Conservation (phyloP, 1,284 basidiomycete genomes). For the Puccinia novopanici region DNA sequence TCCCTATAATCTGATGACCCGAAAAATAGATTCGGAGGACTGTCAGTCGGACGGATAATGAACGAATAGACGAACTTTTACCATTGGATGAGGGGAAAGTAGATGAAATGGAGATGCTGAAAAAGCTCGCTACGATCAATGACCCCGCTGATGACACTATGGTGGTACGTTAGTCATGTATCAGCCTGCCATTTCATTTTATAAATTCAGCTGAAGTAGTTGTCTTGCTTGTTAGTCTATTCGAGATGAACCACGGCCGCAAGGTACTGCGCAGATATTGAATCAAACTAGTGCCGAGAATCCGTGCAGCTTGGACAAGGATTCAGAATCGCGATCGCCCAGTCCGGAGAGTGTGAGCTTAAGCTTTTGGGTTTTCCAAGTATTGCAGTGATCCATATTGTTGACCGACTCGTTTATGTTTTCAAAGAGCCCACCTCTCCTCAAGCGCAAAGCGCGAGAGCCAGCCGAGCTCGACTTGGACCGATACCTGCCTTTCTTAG, state of each 20-base stretch:
- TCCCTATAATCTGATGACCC: neutral
- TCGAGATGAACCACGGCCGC: neutral
- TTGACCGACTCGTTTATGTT: neutral
- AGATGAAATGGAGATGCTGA: conserved; percentile 28
- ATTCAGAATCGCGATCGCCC: neutral
- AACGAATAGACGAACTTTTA: conserved; percentile 17
- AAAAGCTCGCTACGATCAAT: conserved; percentile 22
- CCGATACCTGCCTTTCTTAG: neutral
- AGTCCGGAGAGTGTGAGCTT: neutral
- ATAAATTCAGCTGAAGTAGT: neutral
- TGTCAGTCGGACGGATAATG: conserved; percentile 20
- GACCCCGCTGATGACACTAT: neutral
- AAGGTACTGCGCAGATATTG: neutral
- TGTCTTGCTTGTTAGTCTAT: neutral
- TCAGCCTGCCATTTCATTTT: neutral
- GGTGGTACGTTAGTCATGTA: neutral
- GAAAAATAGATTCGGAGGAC: conserved; percentile 18
- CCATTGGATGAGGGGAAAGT: neutral
- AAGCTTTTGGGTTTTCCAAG: neutral
- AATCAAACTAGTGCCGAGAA: neutral
- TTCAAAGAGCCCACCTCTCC: conserved; percentile 19
- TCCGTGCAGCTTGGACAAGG: neutral
- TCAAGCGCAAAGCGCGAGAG: conserved; percentile 36
- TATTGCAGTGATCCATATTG: neutral
- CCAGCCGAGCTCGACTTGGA: neutral